Conservation (phyloP, 2,329 filamentous ascomycete genomes). For the Mollisia scopiformis region DNA sequence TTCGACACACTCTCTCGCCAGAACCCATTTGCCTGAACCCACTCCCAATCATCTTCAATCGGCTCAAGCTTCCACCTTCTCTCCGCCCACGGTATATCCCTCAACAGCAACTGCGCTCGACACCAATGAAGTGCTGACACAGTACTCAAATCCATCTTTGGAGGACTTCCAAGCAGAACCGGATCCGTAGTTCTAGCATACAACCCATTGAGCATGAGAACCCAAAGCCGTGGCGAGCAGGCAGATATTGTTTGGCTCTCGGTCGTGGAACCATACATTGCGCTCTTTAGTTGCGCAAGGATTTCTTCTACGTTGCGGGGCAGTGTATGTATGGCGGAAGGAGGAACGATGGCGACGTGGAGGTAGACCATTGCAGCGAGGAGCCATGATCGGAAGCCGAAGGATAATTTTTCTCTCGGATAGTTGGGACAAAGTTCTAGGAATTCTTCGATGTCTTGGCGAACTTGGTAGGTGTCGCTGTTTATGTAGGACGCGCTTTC, state of each 20-base stretch:
- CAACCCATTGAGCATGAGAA: neutral
- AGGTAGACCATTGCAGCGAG: neutral
- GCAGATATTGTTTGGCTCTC: neutral
- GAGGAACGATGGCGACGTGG: neutral
- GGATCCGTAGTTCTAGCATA: neutral
- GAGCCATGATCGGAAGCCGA: neutral
- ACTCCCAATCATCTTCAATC: neutral
- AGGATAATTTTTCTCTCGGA: neutral
- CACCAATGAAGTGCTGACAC: neutral
- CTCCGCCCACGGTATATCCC: neutral
- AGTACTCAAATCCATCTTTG: neutral
- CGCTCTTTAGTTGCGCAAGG: neutral
- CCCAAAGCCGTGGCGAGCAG: neutral
- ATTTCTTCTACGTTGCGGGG: neutral
- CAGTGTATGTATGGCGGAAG: neutral
- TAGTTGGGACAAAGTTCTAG: neutral
- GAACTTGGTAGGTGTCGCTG: neutral
- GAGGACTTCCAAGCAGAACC: neutral
- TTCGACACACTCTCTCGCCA: neutral
- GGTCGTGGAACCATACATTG: neutral
- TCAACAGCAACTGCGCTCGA: neutral
- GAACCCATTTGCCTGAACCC: neutral
- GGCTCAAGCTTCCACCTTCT: neutral
- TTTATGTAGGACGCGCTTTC: neutral
- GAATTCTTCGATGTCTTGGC: neutral